Percentiles rank a stretch among this genome's conserved stretches.
phyloP scores from a whole-genome alignment of 306 rosid genomes.

The Carpinus fangiana region DNA sequence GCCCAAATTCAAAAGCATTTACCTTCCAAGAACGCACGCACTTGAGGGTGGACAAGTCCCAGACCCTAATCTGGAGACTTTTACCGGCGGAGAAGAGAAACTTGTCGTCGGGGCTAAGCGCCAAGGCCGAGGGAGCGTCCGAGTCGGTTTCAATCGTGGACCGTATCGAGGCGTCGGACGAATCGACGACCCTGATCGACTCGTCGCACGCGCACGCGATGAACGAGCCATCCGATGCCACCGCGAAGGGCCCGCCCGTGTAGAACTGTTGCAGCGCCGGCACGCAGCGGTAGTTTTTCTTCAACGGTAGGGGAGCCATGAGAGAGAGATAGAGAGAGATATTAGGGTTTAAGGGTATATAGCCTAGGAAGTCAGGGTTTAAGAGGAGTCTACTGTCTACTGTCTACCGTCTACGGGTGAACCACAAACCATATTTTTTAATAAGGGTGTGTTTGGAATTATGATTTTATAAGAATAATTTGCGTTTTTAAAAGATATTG shows the following conservation, averaged over 20 bases:
- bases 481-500: too few species aligned
- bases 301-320: constrained; percentile 63
- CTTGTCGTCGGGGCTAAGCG: constrained; percentile 66
- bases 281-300: constrained; percentile 61
- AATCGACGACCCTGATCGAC: constrained; percentile 73
- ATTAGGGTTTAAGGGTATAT: neutral
- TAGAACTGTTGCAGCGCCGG: constrained; percentile 84
- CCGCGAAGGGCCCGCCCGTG: constrained; percentile 76
- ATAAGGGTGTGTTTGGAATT: too few species aligned
- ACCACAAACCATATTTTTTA: too few species aligned
- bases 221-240: constrained; percentile 80
- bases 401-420: neutral
- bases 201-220: constrained; percentile 74
- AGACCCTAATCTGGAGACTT: constrained; percentile 79
- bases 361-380: neutral
- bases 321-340: neutral
- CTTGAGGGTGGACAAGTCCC: constrained; percentile 78
- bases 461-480: too few species aligned
- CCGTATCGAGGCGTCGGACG: constrained; percentile 62
- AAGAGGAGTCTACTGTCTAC: neutral
- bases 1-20: constrained; percentile 3
- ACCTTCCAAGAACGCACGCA: constrained; percentile 96
- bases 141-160: constrained; percentile 73
- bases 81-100: constrained; percentile 75
- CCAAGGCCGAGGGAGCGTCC: constrained; percentile 70